Percentiles rank a stretch among this genome's conserved stretches.
Evolutionary conservation across 495 filamentous ascomycete species (phyloP).

Genomic region (Achaetomiella virescens): DNA sequence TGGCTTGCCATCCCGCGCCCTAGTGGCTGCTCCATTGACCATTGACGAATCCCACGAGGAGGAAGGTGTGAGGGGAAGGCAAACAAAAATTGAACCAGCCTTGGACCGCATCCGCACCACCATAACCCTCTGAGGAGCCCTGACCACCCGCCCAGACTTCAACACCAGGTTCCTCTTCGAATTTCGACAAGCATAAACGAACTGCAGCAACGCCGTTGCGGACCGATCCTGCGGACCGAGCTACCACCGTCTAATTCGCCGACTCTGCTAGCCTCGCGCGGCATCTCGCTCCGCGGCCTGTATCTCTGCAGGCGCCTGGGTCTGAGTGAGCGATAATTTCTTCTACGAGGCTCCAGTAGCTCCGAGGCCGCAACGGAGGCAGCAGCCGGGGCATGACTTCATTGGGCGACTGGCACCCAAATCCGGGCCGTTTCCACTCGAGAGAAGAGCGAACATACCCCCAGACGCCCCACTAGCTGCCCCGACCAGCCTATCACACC

Average conservation of each 20-base stretch:
- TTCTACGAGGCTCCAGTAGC: neutral
- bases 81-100: neutral
- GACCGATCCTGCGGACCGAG: too few species aligned
- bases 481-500: constrained; percentile 13
- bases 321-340: constrained; percentile 6
- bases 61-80: neutral
- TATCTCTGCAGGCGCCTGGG: neutral
- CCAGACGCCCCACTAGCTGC: too few species aligned
- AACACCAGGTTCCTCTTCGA: neutral
- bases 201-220: neutral
- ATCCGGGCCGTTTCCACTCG: constrained; percentile 28
- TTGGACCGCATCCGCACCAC: neutral
- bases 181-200: neutral
- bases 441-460: neutral
- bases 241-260: constrained; percentile 12
- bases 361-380: constrained; percentile 11
- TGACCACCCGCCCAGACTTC: neutral
- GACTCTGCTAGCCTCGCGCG: constrained; percentile 1
- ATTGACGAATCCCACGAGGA: neutral
- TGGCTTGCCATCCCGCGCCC: neutral
- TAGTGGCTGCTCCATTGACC: neutral
- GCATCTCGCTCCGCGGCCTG: constrained; percentile 6
- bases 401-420: constrained; percentile 19
- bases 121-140: neutral
- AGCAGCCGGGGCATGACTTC: constrained; percentile 17